Evolutionary conservation across 2,329 filamentous ascomycete genomes (phyloP), one percentile per base, ranked within the genome.

Genomic region (Colletotrichum endophyticum): DNA sequence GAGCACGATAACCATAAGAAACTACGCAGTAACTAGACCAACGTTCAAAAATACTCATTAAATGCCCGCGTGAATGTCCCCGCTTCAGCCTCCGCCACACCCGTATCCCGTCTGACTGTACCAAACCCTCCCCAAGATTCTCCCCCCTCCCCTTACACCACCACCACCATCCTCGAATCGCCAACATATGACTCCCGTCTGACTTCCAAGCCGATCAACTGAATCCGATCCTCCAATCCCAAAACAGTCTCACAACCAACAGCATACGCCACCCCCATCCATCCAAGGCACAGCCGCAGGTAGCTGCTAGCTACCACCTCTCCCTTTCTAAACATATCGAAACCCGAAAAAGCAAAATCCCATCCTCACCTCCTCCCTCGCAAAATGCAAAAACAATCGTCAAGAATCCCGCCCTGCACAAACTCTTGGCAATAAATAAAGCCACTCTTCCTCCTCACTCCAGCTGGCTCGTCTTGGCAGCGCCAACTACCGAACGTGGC

Each of bases 81-180:
- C 32, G 53, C 16, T 36, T 44, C 30, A 70, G 71, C 36, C 66
- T 64, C 61, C 67, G 57, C 67, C 32, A 66, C 72, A 70, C 32
- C 57, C 59, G 39, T 36, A 75, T 61, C 28, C 61, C 59, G 72
- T 66, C 62, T 72, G 56, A 67, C 53, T 75, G 62, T 72, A 30
- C 56, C 8, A 22, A 30, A 25, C 28, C 27, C 36, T 39, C 62
- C 62, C 39, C 39, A 2, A 44, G 39, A 19, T 44, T 11, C 39
- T 11, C 39, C 39, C 39, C 39, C 16, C 5, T 44, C 39, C 39
- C 39, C 39, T 30, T 25, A 49, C 39, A 27, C 32, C 11, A 15
- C 25, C 22, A 39, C 25, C 44, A 68, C 39, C 25, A 25, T 57
- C 66, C 16, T 59, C 27, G n/a, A 16, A 59, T 28, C 56, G 25